Evolutionary conservation across 2,329 filamentous ascomycete species (phyloP), one percentile per base, ranked within the genome.

Genomic region (Neodidymelliopsis sp.): DNA sequence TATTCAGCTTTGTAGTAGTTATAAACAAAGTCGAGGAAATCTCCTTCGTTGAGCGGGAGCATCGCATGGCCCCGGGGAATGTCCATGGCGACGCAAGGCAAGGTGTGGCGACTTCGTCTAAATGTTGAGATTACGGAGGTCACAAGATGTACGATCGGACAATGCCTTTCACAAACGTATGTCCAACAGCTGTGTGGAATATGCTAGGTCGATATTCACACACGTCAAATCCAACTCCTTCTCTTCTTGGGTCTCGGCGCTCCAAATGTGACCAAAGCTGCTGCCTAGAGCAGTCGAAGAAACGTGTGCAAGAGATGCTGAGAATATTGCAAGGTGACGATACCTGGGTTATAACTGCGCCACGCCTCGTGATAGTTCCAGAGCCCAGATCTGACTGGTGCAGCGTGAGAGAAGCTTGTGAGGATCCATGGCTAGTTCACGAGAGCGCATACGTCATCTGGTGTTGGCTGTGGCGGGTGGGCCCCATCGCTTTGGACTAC

Each of bases 1-100:
- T 73, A 73, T 59, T 73, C 70, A 12, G 69, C 69, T 50, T 71
- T 73, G 61, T 64, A 72, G 42, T 73, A 73, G 37, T 71, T 72
- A 54, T 54, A 69, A 6, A 71, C 49, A 38, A 73, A 73, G 34
- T 71, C 68, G 5, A 69, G 47, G 22, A 73, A 66, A 35, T 73
- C 70, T 6, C 48, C 38, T 37, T 70, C 68, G 18, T 55, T 67
- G 11, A 73, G 61, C 4, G 70, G 65, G 4, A 61, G 53, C 57
- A 64, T 67, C n/a, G 69, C 66, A 53, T 65, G 57, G 35, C 62
- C 62, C 13, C 59, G 57, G 4, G 69, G 70, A 19, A 72, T 70
- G 28, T 70, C 67, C 67, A 71, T 71, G 5, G 7, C 45, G 44
- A 15, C 15, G 12, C 12, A 27, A 15, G 13, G 4, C 5, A 22